Evolutionary conservation across 129 eudicot genomes (phyloP), one percentile per base, ranked within the genome.

Genomic region (Gnaphalium uliginosum): DNA sequence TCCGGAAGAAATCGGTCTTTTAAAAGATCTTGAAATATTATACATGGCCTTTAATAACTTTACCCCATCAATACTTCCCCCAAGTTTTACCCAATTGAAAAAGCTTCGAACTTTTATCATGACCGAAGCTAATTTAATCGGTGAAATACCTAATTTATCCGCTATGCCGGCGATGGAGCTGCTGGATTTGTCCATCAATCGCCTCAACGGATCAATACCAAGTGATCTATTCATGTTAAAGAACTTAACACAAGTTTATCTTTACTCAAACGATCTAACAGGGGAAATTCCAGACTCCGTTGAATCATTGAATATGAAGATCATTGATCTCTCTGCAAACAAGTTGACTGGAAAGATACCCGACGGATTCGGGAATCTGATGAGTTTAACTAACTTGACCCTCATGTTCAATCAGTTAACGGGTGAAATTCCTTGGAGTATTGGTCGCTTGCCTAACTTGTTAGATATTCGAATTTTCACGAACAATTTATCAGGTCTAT

Each of bases 261-360:
- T 92, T 39, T 84, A 69, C 78, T 17, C 8, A 7, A 92, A 89
- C 75, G 51, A 68, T 59, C 65, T 92, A 59, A 82, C 92, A 8
- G 96, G 96, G 0, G n/a, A 53, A 9, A 87, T 92, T 71, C 98
- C 98, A 10, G 84, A 41, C 37, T 63, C 81, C 0, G 53, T 89
- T 27, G 76, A 86, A 74, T 82, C 93, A 54, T 29, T 74, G 43
- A 83, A 84, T 5, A 57, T 92, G 90, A 21, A 32, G 56, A 63
- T 64, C 33, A 76, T 92, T 4, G 98, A 92, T 71, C 79, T 92
- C 24, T 84, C 96, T 19, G 27, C 35, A 27, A 92, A 92, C 46
- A 72, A 50, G 3, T 69, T 89, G 78, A 84, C 82, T 0, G 98
- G 98, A 32, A 33, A 74, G 24, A 81, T 92, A 19, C 96, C 98